Base-by-base conservation (phyloP, 169 alveolate genomes). In the Cryptosporidium xiaoi region DNA sequence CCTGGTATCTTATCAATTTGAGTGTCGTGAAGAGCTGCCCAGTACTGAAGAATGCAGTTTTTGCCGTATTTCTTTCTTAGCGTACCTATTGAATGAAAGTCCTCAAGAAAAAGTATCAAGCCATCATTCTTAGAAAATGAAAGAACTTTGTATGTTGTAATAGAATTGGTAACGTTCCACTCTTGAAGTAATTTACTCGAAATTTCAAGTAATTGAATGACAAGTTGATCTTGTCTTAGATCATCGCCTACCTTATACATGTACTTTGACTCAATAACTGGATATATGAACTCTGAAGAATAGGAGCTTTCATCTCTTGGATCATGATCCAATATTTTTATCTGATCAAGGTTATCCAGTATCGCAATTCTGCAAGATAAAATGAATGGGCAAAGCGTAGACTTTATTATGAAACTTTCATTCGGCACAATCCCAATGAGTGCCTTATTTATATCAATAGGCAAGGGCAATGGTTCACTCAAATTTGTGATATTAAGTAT, bases 241-340 rank as follows among this genome's bases (percentile, higher is more conserved):
- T 97, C 99, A 84, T 97, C 99, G n/a, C 99, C 99, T 13, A 93
- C 96, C 82, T 97, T 97, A 82, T 92, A 96, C 94, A 97, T 95
- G 44, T 93, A 83, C 34, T 83, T 34, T 60, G 84, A 67, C 18
- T 83, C 91, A 46, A 67, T 82, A 18, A 89, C 92, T 29, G 34
- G 89, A 36, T 85, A 65, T 34, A 83, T 60, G 3, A 83, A 60
- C 58, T 67, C 71, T 13, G 89, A 84, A 66, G 24, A 20, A 55
- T 58, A n/a, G 46, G 64, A 34, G 4, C 82, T 44, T 20, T 91
- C 92, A 6, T 7, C 5, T 13, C 20, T 15, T 2, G 60, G 50
- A 24, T 82, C 62, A 15, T 15, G 2, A n/a, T 62, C 48, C 6
- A 20, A 64, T 24, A 15, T 71, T 29, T 71, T 67, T 16, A 24